Evolutionary conservation across 1,284 basidiomycete species (phyloP).

Genomic region (Sphagnurus paluster): DNA sequence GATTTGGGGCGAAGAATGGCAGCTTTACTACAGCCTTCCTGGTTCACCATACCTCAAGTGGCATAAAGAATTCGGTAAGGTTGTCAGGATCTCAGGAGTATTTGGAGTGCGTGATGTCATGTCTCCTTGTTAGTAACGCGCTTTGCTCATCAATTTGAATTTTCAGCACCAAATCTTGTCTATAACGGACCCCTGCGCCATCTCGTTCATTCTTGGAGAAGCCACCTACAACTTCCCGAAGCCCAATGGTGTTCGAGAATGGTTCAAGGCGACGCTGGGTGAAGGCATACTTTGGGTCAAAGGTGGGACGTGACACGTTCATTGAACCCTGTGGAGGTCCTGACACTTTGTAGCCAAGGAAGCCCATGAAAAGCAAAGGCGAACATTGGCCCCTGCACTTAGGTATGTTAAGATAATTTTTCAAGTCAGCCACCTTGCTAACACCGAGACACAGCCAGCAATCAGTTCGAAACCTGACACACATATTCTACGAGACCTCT

Average conservation of each 20-base stretch:
- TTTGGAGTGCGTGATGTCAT: constrained; percentile 43
- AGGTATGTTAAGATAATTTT: constrained; percentile 34
- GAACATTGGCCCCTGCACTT: constrained; percentile 51
- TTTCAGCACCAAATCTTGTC: constrained; percentile 54
- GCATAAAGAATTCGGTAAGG: constrained; percentile 50
- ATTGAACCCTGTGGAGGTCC: background rate
- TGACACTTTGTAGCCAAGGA: constrained; percentile 40
- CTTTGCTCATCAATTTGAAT: background rate
- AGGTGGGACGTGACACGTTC: constrained; percentile 32
- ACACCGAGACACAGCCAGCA: constrained; percentile 38
- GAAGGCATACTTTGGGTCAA: constrained; percentile 65
- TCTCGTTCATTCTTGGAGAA: constrained; percentile 51
- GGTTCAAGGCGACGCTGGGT: constrained; percentile 58
- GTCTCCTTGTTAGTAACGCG: background rate
- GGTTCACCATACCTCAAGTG: constrained; percentile 50
- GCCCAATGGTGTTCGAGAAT: constrained; percentile 55
- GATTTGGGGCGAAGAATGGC: constrained; percentile 60
- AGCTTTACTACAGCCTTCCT: constrained; percentile 47
- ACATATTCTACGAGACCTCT: constrained; percentile 52
- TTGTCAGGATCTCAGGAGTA: constrained; percentile 54
- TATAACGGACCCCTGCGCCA: constrained; percentile 51
- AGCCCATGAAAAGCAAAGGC: constrained; percentile 53
- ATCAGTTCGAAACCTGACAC: constrained; percentile 47
- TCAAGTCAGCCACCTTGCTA: constrained; percentile 2
- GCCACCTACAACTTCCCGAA: constrained; percentile 57